A percentile compares a stretch with the other conserved stretches of the same genome.
Evolutionary conservation across 345 rosid genomes (phyloP).

Genomic region (Leavenworthia alabamica): DNA sequence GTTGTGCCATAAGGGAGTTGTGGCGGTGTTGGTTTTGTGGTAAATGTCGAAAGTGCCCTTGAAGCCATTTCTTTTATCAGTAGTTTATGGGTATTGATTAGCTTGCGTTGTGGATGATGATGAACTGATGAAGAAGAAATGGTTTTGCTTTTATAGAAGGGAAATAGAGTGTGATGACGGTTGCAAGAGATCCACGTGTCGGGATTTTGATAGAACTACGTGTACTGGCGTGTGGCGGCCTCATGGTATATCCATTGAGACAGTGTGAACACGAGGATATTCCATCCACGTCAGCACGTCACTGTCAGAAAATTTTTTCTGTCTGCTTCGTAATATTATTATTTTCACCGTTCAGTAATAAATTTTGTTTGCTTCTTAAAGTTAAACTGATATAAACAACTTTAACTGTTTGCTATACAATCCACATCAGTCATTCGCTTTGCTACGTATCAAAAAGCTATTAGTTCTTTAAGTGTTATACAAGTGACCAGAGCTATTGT

Average conservation of each 20-base stretch:
- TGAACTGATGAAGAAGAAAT: neutral
- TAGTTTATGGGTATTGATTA: no score
- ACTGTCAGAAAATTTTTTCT: neutral
- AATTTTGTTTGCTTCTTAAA: no score
- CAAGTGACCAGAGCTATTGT: neutral
- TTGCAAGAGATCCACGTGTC: conserved; percentile 25
- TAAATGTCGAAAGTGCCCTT: neutral
- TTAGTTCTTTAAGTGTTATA: neutral
- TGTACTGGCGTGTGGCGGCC: conserved; percentile 45
- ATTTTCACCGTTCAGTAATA: no score
- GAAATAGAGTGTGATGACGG: conserved; percentile 11
- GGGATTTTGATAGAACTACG: neutral
- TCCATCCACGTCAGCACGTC: conserved; percentile 21
- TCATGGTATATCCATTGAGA: conserved; percentile 30
- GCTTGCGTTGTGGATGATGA: neutral
- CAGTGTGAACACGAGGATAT: neutral
- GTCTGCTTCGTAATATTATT: no score
- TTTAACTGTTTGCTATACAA: neutral
- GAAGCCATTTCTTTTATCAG: neutral
- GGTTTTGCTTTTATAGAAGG: no score
- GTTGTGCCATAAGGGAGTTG: neutral
- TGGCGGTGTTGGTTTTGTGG: neutral
- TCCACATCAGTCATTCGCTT: neutral
- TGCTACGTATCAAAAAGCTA: neutral
- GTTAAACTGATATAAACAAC: neutral